Conservation (phyloP, 2,329 filamentous ascomycete species). For the Ceratocystis harringtonii region DNA sequence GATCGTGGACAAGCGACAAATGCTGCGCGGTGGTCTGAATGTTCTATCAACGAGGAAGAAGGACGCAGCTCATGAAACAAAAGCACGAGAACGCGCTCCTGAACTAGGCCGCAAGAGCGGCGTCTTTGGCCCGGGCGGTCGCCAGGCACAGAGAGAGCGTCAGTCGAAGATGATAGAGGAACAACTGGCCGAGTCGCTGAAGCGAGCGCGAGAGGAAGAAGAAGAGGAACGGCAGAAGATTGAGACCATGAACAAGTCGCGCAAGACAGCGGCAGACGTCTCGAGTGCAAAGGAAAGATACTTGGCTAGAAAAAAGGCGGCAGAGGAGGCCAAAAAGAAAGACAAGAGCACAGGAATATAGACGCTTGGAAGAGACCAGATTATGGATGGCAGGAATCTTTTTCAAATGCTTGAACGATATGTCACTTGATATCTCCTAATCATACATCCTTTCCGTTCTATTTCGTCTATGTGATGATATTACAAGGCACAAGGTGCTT, state of each 20-base stretch:
- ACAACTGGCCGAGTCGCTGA: slow-evolving; percentile 58
- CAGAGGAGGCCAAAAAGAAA: slow-evolving; percentile 50
- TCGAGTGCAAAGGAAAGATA: slow-evolving; percentile 67
- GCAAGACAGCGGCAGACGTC: slow-evolving; percentile 63
- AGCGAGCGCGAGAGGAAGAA: slow-evolving; percentile 52
- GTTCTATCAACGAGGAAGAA: slow-evolving; percentile 32
- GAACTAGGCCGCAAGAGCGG: slow-evolving; percentile 25
- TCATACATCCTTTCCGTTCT: slow-evolving; percentile 5
- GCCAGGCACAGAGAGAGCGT: slow-evolving; percentile 55
- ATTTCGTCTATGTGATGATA: slow-evolving; percentile 2
- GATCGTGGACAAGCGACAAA: slow-evolving; percentile 69
- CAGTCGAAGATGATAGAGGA: slow-evolving; percentile 67
- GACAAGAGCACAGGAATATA: background rate
- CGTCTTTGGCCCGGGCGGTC: slow-evolving; percentile 18
- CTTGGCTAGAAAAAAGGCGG: slow-evolving; percentile 59
- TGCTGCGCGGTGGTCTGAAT: slow-evolving; percentile 63
- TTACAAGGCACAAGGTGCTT: slow-evolving; percentile 1
- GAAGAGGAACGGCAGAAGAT: slow-evolving; percentile 46
- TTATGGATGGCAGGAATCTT: background rate
- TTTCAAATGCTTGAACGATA: background rate
- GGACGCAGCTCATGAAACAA: background rate
- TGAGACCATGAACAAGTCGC: slow-evolving; percentile 55
- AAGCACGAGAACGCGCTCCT: slow-evolving; percentile 8
- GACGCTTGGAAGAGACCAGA: background rate
- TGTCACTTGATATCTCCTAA: background rate